Evolutionary conservation across 225 moss, liverwort and hornwort genomes (phyloP), one percentile per base, ranked within the genome.

Genomic region (Climacium dendroides): DNA sequence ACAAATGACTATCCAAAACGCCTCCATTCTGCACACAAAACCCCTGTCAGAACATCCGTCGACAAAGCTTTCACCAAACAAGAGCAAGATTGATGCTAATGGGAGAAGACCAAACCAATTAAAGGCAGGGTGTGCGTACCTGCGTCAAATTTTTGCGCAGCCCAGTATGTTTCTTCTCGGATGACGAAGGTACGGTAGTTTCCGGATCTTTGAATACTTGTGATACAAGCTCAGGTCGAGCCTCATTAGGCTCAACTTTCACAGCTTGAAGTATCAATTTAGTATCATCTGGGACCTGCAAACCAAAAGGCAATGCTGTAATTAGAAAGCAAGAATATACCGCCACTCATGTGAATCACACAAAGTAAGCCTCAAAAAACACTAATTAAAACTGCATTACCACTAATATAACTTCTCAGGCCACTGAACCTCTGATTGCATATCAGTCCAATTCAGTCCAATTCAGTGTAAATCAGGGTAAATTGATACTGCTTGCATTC

Each of bases 231-330:
- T 91, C 92, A 37, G 88, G 50, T 75, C 89, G 91, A 80, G 89
- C 89, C 85, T 92, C 89, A 54, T 61, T 80, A 6, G 91, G 87
- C 87, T 91, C 94, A 26, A 92, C 80, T 88, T 92, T 94, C 91
- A 94, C 90, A 62, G 94, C 91, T 91, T 92, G 92, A 35, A 94
- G 88, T 74, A 92, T 91, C 89, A 94, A 35, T 83, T 91, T 94
- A 19, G 89, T 87, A 53, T 91, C 92, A 83, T 89, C 92, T 37
- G 89, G 88, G 41, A 92, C 85, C 94, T 94, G 91, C 82, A 64
- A 73, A 76, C 19, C 54, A 26, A 26, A 53, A 37, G 80, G 37
- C 20, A 32, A 59, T 71, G 45, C 18, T 22, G 7, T 62, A 10
- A 55, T 55, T 37, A 80, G 54, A 45, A 29, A 43, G 79, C 20